Evolutionary conservation across 2,329 filamentous ascomycete genomes (phyloP).

Genomic region (Clarireedia monteithiana): DNA sequence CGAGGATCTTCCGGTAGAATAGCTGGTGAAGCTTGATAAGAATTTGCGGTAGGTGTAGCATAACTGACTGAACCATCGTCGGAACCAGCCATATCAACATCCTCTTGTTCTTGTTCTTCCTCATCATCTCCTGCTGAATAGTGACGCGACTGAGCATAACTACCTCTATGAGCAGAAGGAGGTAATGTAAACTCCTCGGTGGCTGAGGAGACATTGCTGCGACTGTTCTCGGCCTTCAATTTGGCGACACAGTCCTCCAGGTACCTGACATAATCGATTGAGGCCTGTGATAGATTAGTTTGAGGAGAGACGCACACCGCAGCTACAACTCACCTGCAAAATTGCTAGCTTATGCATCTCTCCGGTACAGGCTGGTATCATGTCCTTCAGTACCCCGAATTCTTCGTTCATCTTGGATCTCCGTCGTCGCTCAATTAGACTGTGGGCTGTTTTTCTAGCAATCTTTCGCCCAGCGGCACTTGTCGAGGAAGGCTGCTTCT

Average conservation of each 20-base stretch:
- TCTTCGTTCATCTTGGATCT: slow-evolving; percentile 99
- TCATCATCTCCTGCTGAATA: slow-evolving; percentile 38
- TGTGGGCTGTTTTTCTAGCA: slow-evolving; percentile 92
- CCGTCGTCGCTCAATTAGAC: slow-evolving; percentile 80
- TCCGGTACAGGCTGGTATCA: slow-evolving; percentile 93
- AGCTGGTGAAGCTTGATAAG: slow-evolving; percentile 42
- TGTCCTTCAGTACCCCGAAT: slow-evolving; percentile 83
- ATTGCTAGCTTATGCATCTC: slow-evolving; percentile 99
- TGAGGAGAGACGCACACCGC: neutral
- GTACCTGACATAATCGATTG: slow-evolving; percentile 93
- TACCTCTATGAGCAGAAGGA: slow-evolving; percentile 16
- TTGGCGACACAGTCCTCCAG: slow-evolving; percentile 80
- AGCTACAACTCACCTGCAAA: slow-evolving; percentile 60
- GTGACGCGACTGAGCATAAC: slow-evolving; percentile 29
- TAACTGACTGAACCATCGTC: slow-evolving; percentile 42
- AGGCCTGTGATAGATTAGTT: slow-evolving; percentile 53
- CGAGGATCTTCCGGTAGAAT: slow-evolving; percentile 39
- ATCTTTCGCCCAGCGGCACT: slow-evolving; percentile 91
- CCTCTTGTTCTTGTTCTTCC: slow-evolving; percentile 31
- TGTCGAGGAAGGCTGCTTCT: slow-evolving; percentile 66
- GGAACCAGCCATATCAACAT: slow-evolving; percentile 55
- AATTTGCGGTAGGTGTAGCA: slow-evolving; percentile 25
- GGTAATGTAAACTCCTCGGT: slow-evolving; percentile 18
- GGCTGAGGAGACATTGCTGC: slow-evolving; percentile 17
- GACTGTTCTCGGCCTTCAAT: slow-evolving; percentile 52